Base-by-base conservation (phyloP, 2,329 filamentous ascomycete species). In the Dactylellina parvicollis region DNA sequence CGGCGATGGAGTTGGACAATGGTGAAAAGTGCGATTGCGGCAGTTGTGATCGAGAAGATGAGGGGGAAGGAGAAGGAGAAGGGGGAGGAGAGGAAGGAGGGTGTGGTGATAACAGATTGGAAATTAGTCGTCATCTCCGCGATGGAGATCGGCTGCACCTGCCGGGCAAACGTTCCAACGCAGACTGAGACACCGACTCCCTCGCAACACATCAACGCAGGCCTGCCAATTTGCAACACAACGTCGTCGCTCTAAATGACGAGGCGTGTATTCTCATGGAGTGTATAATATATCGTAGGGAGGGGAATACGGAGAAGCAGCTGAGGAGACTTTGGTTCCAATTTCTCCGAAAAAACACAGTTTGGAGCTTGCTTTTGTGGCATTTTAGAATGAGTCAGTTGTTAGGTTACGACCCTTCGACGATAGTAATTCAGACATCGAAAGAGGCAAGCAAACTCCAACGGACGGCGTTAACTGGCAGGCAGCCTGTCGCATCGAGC, bases 191-290 rank as follows among this genome's bases (percentile, higher is more conserved):
- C 4, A 18, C 50, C 12, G 20, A 20, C 32, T 9, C 24, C 9
- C 24, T 3, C 22, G 18, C 52, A 59, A 50, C 62, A 36, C 62
- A 56, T n/a, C 47, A 55, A 65, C 47, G 24, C 64, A 38, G 22
- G 34, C 22, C 42, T 14, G n/a, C 10, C 26, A 22, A n/a, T 38
- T 5, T 5, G 34, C 34, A 3, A 38, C 16, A 32, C 12, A 5
- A 32, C 5, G 30, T 14, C 20, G 40, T 30, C 54, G 22, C 26
- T 18, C 52, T 10, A 34, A 18, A 40, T 10, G 14, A 24, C 34
- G 16, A 38, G 34, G 12, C 34, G n/a, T n/a, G n/a, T n/a, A n/a
- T n/a, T n/a, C n/a, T n/a, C 30, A 34, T 34, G 5, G n/a, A n/a
- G n/a, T n/a, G n/a, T n/a, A n/a, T n/a, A n/a, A n/a, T n/a, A n/a